A percentile compares a stretch with the other conserved stretches of the same genome.
Evolutionary conservation across 805 yeast genomes (phyloP).

Genomic region (Pichia californica): DNA sequence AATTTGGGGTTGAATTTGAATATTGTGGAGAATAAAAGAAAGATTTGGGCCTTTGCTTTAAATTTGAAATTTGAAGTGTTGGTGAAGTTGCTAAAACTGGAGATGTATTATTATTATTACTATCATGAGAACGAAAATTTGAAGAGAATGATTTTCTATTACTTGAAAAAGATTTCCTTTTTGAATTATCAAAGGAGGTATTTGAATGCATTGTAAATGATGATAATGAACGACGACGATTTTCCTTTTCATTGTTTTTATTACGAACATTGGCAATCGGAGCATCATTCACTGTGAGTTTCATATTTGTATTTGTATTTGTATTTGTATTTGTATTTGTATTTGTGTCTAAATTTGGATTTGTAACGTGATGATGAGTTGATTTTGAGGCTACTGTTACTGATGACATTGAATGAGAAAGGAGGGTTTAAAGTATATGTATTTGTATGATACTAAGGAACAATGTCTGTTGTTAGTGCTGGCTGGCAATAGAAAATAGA

Average conservation of each 20-base stretch:
- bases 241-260: neutral
- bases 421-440: no score
- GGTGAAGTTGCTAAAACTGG: neutral
- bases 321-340: no score
- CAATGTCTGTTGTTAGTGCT: no score
- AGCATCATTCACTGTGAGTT: no score
- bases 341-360: no score
- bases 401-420: no score
- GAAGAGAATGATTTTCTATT: conserved; percentile 9
- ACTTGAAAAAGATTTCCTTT: conserved; percentile 5
- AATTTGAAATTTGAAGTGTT: neutral
- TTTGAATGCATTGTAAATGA: conserved; percentile 4
- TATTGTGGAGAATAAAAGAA: conserved; percentile 9
- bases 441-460: no score
- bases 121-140: neutral
- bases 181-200: conserved; percentile 6
- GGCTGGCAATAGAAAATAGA: no score
- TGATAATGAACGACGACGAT: conserved; percentile 8
- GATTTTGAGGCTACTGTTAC: no score
- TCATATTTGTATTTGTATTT: no score
- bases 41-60: neutral
- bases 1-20: conserved; percentile 10
- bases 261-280: no score
- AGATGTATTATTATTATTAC: neutral
- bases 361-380: no score